Percentiles rank a stretch among this genome's conserved stretches.
These are phyloP conservation scores for Solanum corneliomulleri DNA, from an alignment of 257 asterid species.

Conservation along the genomic window DNA sequence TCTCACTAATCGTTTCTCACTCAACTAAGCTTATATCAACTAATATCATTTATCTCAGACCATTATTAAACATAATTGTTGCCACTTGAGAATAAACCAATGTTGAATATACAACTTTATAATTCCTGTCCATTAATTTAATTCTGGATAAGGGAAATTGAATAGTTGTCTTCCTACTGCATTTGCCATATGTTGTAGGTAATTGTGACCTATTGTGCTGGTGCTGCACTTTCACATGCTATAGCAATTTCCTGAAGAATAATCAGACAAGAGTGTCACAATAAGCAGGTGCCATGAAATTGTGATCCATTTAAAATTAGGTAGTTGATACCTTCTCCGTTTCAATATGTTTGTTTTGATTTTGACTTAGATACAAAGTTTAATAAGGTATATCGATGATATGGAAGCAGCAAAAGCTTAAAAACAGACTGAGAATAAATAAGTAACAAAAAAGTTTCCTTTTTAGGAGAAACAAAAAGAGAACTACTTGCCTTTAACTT, in stretches of 20 bases:
- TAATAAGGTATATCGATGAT: neutral
- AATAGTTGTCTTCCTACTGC: neutral
- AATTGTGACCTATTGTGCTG: neutral
- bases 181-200: neutral
- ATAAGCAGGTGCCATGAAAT: neutral
- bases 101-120: neutral
- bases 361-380: neutral
- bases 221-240: slow-evolving; percentile 6
- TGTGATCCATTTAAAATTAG: neutral
- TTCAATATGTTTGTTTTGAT: neutral
- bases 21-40: neutral
- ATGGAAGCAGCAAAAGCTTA: neutral
- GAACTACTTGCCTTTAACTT: slow-evolving; percentile 41
- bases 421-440: neutral
- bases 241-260: slow-evolving; percentile 18
- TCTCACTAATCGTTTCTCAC: neutral
- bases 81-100: neutral
- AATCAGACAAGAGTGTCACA: neutral
- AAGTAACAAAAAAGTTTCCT: neutral
- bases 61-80: neutral
- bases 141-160: neutral
- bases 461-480: neutral
- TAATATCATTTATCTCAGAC: neutral
- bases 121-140: neutral
- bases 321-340: neutral